Percentiles rank a stretch among this genome's conserved stretches.
Evolutionary conservation across 2,329 filamentous ascomycete species (phyloP).

Genomic region (Cordyceps tenuipes): DNA sequence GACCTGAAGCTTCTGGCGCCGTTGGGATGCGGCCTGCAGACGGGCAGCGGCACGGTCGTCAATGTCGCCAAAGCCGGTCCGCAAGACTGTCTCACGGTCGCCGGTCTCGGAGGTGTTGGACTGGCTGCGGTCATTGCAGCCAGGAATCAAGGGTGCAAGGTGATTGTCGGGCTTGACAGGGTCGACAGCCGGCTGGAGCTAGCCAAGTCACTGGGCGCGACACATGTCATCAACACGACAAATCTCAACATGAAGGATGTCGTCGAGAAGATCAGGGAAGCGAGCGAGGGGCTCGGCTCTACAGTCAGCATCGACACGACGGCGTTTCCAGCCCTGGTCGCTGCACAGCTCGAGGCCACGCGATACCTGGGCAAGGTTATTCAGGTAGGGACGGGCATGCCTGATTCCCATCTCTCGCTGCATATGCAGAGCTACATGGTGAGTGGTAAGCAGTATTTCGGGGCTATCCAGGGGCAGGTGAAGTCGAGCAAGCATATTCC

Average conservation of each 20-base stretch:
- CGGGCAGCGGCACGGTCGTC: slow-evolving; percentile 27
- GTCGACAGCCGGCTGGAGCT: slow-evolving; percentile 20
- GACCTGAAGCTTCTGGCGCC: slow-evolving; percentile 26
- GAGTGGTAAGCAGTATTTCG: slow-evolving; percentile 38
- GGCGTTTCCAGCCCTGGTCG: slow-evolving; percentile 31
- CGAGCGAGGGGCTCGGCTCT: slow-evolving; percentile 37
- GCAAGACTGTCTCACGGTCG: slow-evolving; percentile 23
- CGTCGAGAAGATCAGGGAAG: slow-evolving; percentile 22
- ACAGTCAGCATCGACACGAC: slow-evolving; percentile 43
- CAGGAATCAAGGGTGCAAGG: slow-evolving; percentile 19
- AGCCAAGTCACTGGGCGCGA: slow-evolving; percentile 25
- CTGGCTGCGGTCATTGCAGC: slow-evolving; percentile 27
- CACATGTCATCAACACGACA: slow-evolving; percentile 22
- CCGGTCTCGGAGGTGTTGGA: slow-evolving; percentile 28
- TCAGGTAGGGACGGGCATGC: slow-evolving; percentile 39
- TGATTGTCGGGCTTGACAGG: slow-evolving; percentile 24
- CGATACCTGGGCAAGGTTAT: slow-evolving; percentile 38
- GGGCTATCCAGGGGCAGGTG: slow-evolving; percentile 25
- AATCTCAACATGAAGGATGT: slow-evolving; percentile 18
- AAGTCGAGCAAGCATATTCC: slow-evolving; percentile 35
- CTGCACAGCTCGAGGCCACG: slow-evolving; percentile 33
- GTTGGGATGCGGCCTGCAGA: slow-evolving; percentile 29
- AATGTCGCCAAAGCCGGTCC: slow-evolving; percentile 21
- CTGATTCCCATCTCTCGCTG: slow-evolving; percentile 33
- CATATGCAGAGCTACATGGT: slow-evolving; percentile 37